Percentiles rank a stretch among this genome's conserved stretches.
Evolutionary conservation across 257 asterid species (phyloP).

Genomic region (Linderniella brevidens): DNA sequence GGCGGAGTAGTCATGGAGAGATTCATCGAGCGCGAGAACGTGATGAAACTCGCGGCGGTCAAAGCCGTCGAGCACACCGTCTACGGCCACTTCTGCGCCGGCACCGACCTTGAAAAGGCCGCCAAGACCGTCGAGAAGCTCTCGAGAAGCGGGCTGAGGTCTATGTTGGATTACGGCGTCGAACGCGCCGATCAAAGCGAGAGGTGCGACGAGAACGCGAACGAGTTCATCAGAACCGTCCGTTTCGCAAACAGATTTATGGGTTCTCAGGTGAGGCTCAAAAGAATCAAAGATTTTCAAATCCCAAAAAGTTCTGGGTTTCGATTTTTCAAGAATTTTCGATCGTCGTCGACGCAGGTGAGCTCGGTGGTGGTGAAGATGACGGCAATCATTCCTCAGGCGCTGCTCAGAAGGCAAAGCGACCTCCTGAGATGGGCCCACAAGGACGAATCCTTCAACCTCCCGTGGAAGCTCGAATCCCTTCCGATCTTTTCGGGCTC

Average conservation of each 20-base stretch:
- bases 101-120: conserved; percentile 30
- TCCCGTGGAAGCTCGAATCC: conserved; percentile 62
- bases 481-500: conserved; percentile 44
- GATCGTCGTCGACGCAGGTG: conserved; percentile 25
- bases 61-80: conserved; percentile 18
- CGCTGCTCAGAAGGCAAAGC: conserved; percentile 51
- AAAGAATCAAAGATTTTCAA: neutral
- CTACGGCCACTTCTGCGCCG: conserved; percentile 74
- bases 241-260: conserved; percentile 20
- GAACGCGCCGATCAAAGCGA: conserved; percentile 49
- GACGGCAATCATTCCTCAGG: conserved; percentile 54
- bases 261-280: conserved; percentile 23
- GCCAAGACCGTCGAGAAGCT: conserved; percentile 23
- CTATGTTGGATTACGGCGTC: conserved; percentile 78
- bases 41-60: no score
- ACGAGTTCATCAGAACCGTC: conserved; percentile 30
- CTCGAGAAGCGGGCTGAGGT: conserved; percentile 27
- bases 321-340: neutral
- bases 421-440: conserved; percentile 68
- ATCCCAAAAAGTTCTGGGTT: neutral
- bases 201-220: conserved; percentile 40
- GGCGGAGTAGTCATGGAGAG: no score
- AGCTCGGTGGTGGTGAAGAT: conserved; percentile 74
- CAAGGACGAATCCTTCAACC: conserved; percentile 27
- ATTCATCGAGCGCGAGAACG: no score